Conservation (phyloP, 2,329 filamentous ascomycete species). For the Hypoxylon sp. region DNA sequence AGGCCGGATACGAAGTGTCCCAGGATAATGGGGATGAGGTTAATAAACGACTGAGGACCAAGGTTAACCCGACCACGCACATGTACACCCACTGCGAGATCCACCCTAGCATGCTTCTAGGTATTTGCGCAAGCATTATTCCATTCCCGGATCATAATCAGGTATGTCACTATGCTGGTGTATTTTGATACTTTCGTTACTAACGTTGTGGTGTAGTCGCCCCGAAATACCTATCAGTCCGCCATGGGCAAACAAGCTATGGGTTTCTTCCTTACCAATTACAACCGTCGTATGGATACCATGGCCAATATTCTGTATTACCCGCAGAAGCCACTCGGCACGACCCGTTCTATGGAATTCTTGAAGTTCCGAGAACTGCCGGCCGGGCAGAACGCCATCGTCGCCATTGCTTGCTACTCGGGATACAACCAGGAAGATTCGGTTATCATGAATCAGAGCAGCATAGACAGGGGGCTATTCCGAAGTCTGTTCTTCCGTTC, state of each 20-base stretch:
- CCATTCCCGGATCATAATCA: slow-evolving; percentile 99
- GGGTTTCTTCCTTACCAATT: slow-evolving; percentile 99
- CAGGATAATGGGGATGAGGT: slow-evolving; percentile 75
- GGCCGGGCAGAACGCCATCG: slow-evolving; percentile 97
- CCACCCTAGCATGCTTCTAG: slow-evolving; percentile 98
- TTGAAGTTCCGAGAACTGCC: slow-evolving; percentile 97
- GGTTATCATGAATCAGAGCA: slow-evolving; percentile 99
- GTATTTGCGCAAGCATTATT: slow-evolving; percentile 99
- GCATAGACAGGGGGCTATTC: slow-evolving; percentile 97
- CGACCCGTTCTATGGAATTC: slow-evolving; percentile 98
- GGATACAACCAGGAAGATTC: slow-evolving; percentile 99
- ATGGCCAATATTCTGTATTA: slow-evolving; percentile 99
- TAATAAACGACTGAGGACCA: slow-evolving; percentile 88
- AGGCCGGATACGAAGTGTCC: slow-evolving; percentile 71
- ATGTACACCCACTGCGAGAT: slow-evolving; percentile 99
- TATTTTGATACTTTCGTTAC: slow-evolving; percentile 31
- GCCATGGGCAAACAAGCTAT: slow-evolving; percentile 99
- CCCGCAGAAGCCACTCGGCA: slow-evolving; percentile 95
- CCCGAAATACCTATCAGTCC: slow-evolving; percentile 98
- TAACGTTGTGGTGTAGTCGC: slow-evolving; percentile 72
- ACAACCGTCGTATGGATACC: slow-evolving; percentile 96
- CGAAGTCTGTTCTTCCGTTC: slow-evolving; percentile 97
- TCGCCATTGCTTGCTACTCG: slow-evolving; percentile 96
- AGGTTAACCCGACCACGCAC: slow-evolving; percentile 86
- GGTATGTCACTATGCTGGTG: slow-evolving; percentile 57